phyloP scores from a whole-genome alignment of 2,329 filamentous ascomycete species.

The Pseudogymnoascus sp. region DNA sequence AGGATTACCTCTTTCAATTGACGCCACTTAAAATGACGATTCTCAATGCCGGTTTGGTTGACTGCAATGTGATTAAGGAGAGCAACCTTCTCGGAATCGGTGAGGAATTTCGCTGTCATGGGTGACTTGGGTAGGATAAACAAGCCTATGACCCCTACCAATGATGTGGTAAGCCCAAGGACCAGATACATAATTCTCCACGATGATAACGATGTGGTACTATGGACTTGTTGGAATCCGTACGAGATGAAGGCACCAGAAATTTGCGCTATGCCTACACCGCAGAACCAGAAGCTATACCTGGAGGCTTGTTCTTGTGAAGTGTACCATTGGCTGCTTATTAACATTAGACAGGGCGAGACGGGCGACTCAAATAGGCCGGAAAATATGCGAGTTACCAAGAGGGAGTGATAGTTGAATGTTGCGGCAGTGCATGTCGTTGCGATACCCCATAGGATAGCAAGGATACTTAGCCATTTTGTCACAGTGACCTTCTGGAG shows the following conservation, averaged over 20 bases:
- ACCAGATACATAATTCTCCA: conserved; percentile 54
- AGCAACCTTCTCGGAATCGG: conserved; percentile 33
- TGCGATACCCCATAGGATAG: conserved; percentile 50
- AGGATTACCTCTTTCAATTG: conserved; percentile 43
- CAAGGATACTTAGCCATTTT: conserved; percentile 52
- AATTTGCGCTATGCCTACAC: conserved; percentile 50
- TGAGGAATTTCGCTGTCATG: conserved; percentile 35
- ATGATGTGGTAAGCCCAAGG: conserved; percentile 39
- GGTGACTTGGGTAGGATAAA: conserved; percentile 41
- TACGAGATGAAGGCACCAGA: conserved; percentile 40
- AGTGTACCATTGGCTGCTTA: conserved; percentile 52
- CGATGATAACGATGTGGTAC: conserved; percentile 28
- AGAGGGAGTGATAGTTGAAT: conserved; percentile 43
- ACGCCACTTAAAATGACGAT: conserved; percentile 42
- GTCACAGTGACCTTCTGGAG: conserved; percentile 52
- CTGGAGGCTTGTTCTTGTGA: conserved; percentile 49
- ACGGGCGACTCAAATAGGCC: conserved; percentile 55
- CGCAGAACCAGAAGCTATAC: conserved; percentile 54
- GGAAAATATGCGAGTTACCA: conserved; percentile 48
- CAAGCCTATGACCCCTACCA: conserved; percentile 34
- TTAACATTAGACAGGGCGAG: conserved; percentile 51
- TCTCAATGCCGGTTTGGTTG: conserved; percentile 51
- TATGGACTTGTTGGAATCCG: conserved; percentile 43
- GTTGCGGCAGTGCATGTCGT: conserved; percentile 47
- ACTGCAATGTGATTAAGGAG: conserved; percentile 43